These are phyloP conservation scores for Asclepias syriaca DNA, from an alignment of 257 asterid genomes.

Conservation along the genomic window DNA sequence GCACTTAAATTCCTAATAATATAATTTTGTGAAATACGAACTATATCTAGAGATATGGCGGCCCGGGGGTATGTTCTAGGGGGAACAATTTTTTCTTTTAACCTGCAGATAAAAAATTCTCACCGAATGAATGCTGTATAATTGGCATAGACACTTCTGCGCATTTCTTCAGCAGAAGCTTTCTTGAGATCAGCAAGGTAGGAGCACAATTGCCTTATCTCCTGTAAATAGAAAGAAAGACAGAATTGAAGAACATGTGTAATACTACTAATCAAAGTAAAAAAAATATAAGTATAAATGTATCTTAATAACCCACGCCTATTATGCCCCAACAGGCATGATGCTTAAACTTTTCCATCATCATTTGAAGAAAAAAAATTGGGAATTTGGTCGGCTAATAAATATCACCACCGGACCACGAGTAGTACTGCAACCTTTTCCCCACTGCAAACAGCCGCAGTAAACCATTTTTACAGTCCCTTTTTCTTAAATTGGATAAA, in stretches of 20 bases:
- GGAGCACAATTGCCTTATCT: slow-evolving; percentile 89
- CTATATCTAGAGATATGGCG: neutral
- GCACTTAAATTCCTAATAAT: neutral
- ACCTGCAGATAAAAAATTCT: slow-evolving; percentile 21
- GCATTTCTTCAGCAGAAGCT: slow-evolving; percentile 99
- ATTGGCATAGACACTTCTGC: slow-evolving; percentile 94
- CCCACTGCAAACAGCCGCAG: neutral
- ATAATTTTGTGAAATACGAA: neutral
- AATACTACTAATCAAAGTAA: neutral
- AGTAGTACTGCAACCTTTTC: neutral
- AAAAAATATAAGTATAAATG: neutral
- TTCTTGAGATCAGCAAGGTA: slow-evolving; percentile 87
- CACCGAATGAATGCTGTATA: slow-evolving; percentile 96
- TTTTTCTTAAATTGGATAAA: neutral
- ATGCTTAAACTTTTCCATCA: neutral
- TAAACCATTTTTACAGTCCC: neutral
- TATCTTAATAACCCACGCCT: neutral
- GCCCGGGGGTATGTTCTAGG: neutral
- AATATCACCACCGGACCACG: neutral
- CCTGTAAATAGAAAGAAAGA: slow-evolving; percentile 43
- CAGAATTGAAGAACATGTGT: slow-evolving; percentile 8
- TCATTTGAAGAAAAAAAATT: neutral
- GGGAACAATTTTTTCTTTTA: slow-evolving; percentile 1
- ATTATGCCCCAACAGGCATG: neutral
- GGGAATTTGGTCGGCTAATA: neutral